Evolutionary conservation across 208 protist species (phyloP).

Genomic region (Entamoeba histolytica): DNA sequence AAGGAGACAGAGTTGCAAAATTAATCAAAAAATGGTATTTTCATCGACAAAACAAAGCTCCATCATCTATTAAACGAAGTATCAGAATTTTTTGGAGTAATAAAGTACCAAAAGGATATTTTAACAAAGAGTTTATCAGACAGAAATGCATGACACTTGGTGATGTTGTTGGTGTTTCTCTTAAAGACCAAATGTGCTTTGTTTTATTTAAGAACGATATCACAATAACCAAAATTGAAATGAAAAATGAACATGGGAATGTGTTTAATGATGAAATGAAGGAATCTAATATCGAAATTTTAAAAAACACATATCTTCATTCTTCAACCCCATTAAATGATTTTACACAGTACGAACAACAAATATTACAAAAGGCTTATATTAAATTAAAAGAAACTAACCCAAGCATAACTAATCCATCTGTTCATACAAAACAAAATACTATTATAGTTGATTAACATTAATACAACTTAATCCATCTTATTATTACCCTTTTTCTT

Average conservation of each 20-base stretch:
- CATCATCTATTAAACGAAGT: neutral
- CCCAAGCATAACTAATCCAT: too few species aligned
- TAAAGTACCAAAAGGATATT: neutral
- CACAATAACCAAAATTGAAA: neutral
- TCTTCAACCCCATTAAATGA: too few species aligned
- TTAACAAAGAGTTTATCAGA: neutral
- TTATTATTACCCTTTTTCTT: too few species aligned
- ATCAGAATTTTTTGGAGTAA: neutral
- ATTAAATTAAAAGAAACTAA: too few species aligned
- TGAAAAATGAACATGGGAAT: neutral
- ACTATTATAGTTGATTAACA: too few species aligned
- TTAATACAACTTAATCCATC: too few species aligned
- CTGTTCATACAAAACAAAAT: too few species aligned
- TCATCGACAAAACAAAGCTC: neutral
- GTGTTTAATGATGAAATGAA: neutral
- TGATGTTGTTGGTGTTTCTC: neutral
- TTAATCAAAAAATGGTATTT: neutral
- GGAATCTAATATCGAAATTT: too few species aligned
- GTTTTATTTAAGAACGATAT: neutral
- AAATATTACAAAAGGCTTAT: too few species aligned
- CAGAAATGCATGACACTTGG: neutral
- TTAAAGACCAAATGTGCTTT: neutral
- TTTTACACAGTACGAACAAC: too few species aligned
- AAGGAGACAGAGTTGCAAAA: neutral
- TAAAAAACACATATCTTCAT: too few species aligned